Base-by-base conservation (phyloP, 78 protist genomes). In the Isochrysis galbana region DNA sequence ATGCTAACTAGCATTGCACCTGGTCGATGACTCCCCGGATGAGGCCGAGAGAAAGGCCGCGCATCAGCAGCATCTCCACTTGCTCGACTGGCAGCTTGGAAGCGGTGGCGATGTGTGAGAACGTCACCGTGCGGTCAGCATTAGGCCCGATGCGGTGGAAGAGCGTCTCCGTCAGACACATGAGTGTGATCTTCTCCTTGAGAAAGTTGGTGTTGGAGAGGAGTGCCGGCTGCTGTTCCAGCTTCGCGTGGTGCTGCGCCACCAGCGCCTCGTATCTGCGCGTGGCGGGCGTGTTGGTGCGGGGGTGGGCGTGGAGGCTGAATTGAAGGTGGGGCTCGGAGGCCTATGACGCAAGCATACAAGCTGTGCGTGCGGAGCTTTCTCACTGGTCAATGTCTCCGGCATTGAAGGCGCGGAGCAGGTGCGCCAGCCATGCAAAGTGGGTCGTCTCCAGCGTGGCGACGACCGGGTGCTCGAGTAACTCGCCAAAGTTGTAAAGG, bases 401-500 rank as follows among this genome's bases (percentile, higher is more conserved):
- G 46, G 94, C 78, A 77, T 96, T 95, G 94, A 96, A 96, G 29
- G 95, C 95, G 39, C 86, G 90, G 36, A 96, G 78, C 34, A 96
- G 38, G n/a, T 84, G 38, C 45, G 93, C 94, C 44, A 96, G 91
- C 97, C 97, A 96, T 19, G 83, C 93, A 26, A 45, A 22, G 41
- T 45, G 41, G 26, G 97, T 92, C 38, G 21, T 5, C 51, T 90
- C 87, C 55, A 96, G 93, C 88, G 23, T 14, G n/a, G 55, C 47
- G 55, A 80, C 55, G 36, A 78, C 86, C 74, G 74, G 74, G 74
- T 61, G 74, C 74, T 61, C 74, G 74, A 61, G 74, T 32, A 61
- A 32, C 23, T 61, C 74, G 69, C 97, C 97, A 89, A 96, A 96
- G 93, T 96, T 96, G 93, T 95, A 96, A 17, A 96, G 92, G 55